A percentile compares a stretch with the other conserved stretches of the same genome.
Evolutionary conservation across 177 flowering plant species (phyloP).

Genomic region (Vitis hybrid): DNA sequence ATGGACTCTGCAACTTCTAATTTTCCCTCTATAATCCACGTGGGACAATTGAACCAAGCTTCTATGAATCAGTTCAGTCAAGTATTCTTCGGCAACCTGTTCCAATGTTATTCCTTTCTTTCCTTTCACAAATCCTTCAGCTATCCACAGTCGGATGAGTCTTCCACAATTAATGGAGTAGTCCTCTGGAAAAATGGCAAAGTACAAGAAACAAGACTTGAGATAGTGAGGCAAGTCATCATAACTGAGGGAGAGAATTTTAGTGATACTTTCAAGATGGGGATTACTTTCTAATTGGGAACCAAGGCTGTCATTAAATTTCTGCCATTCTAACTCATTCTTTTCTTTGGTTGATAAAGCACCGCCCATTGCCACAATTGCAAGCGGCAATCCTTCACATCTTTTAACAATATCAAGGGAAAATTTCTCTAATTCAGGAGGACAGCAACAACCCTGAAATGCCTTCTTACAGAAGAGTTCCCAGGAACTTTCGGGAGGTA

Average conservation of each 20-base stretch:
- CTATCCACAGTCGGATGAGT: conserved; percentile 25
- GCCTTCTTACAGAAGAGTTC: too few relatives aligned
- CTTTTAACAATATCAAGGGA: too few relatives aligned
- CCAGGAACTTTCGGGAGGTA: too few relatives aligned
- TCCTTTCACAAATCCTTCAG: conserved; percentile 25
- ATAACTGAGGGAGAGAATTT: conserved; percentile 7
- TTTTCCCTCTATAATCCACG: background rate
- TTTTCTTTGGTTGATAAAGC: conserved; percentile 4
- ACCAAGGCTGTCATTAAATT: conserved; percentile 2
- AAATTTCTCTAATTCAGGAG: too few relatives aligned
- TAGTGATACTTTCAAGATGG: conserved; percentile 3
- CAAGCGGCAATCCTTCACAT: conserved; percentile 32
- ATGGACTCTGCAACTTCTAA: background rate
- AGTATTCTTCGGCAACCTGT: conserved; percentile 20
- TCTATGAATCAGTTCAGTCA: conserved; percentile 15
- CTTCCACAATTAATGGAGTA: conserved; percentile 4
- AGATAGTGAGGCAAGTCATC: conserved; percentile 12
- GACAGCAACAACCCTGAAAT: too few relatives aligned
- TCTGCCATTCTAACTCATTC: conserved; percentile 8
- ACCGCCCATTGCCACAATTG: conserved; percentile 18
- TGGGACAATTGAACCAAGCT: conserved; percentile 16
- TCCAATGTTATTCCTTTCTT: background rate
- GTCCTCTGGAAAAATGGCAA: conserved; percentile 8
- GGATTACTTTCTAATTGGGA: background rate
- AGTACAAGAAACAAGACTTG: conserved; percentile 14